A percentile compares a stretch with the other conserved stretches of the same genome.
phyloP scores from a whole-genome alignment of 176 grass and related monocot genomes.

The Zea mays region Zm-B73-REFERENCE-NAM-5.0 NC_050102.1:5245001-5245500 shows the following conservation, averaged over 20 bases:
- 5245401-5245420: no score
- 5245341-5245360: neutral
- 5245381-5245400: no score
- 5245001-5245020: neutral
- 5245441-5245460: no score
- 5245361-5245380: no score
- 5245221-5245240: neutral
- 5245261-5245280: neutral
- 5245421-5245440: no score
- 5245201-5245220: neutral
- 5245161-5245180: constrained; percentile 55
- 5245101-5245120: constrained; percentile 60
- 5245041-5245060: constrained; percentile 75
- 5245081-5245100: constrained; percentile 72
- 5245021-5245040: constrained; percentile 55
- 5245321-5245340: neutral
- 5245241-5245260: constrained; percentile 9
- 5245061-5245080: constrained; percentile 69
- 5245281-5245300: neutral
- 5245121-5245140: constrained; percentile 58
- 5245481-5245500: no score
- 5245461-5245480: no score
- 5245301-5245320: constrained; percentile 13
- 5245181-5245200: constrained; percentile 31
- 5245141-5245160: constrained; percentile 49